Evolutionary conservation across 805 yeast species (phyloP).

Genomic region (Teunomyces barrocoloradensis): DNA sequence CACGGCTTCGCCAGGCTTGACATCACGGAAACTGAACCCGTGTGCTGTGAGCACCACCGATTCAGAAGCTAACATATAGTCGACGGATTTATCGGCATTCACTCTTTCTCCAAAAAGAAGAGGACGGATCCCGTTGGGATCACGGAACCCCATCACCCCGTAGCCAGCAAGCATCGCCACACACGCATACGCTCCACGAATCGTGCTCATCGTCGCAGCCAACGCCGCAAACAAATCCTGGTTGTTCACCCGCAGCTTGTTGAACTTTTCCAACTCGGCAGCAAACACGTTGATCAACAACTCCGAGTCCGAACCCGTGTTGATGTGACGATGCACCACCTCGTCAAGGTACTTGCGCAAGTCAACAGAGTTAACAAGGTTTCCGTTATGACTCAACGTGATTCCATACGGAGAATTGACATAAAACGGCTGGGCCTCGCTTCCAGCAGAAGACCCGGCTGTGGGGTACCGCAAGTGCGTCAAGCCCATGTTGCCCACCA

Average conservation of each 20-base stretch:
- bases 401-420: slow-evolving; percentile 97
- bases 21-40: slow-evolving; percentile 79
- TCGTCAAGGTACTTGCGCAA: slow-evolving; percentile 82
- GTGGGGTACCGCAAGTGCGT: slow-evolving; percentile 96
- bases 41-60: slow-evolving; percentile 93
- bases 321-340: slow-evolving; percentile 93
- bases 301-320: slow-evolving; percentile 96
- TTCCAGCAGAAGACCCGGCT: slow-evolving; percentile 92
- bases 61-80: slow-evolving; percentile 94
- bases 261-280: slow-evolving; percentile 82
- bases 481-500: slow-evolving; percentile 93
- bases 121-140: slow-evolving; percentile 96
- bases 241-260: slow-evolving; percentile 90
- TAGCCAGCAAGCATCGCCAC: slow-evolving; percentile 94
- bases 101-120: slow-evolving; percentile 79
- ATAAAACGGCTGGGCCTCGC: slow-evolving; percentile 98
- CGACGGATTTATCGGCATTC: slow-evolving; percentile 64
- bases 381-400: slow-evolving; percentile 89
- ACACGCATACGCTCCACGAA: slow-evolving; percentile 98
- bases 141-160: slow-evolving; percentile 93
- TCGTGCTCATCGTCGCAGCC: slow-evolving; percentile 71
- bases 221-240: slow-evolving; percentile 86
- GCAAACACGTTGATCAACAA: slow-evolving; percentile 87
- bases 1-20: slow-evolving; percentile 95
- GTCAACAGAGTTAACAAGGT: slow-evolving; percentile 81